Evolutionary conservation across 768 basidiomycete genomes (phyloP).

Genomic region (Phallus indusiatus): DNA sequence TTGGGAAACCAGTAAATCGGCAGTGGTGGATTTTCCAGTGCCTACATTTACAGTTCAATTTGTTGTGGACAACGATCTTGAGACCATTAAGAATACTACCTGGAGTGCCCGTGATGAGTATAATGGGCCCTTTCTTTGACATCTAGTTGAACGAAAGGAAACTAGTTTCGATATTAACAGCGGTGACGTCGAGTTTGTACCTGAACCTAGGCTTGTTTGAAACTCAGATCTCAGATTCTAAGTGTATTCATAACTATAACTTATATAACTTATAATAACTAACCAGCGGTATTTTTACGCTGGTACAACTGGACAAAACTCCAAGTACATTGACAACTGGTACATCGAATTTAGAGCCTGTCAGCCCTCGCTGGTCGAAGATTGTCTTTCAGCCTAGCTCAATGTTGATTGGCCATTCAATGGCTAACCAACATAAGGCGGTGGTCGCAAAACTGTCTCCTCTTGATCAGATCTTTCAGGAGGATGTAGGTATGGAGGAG

Average conservation of each 20-base stretch:
- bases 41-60: neutral
- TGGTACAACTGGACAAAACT: neutral
- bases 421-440: constrained; percentile 28
- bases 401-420: neutral
- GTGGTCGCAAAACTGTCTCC: constrained; percentile 22
- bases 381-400: neutral
- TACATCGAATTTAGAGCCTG: neutral
- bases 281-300: too few species aligned
- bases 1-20: constrained; percentile 67
- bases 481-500: constrained; percentile 68
- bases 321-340: neutral
- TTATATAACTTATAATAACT: too few species aligned
- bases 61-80: neutral
- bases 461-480: constrained; percentile 16
- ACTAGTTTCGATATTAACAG: neutral
- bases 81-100: constrained; percentile 62
- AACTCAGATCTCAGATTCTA: too few species aligned
- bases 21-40: constrained; percentile 79
- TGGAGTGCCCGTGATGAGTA: constrained; percentile 84
- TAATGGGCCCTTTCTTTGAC: constrained; percentile 42
- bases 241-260: too few species aligned
- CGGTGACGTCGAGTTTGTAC: too few species aligned
- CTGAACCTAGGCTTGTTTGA: too few species aligned
- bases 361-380: too few species aligned
- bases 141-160: neutral